A percentile compares a stretch with the other conserved stretches of the same genome.
These are phyloP conservation scores for Cyclotella baltica DNA, from an alignment of 108 stramenopile species.

Conservation along the genomic window DNA sequence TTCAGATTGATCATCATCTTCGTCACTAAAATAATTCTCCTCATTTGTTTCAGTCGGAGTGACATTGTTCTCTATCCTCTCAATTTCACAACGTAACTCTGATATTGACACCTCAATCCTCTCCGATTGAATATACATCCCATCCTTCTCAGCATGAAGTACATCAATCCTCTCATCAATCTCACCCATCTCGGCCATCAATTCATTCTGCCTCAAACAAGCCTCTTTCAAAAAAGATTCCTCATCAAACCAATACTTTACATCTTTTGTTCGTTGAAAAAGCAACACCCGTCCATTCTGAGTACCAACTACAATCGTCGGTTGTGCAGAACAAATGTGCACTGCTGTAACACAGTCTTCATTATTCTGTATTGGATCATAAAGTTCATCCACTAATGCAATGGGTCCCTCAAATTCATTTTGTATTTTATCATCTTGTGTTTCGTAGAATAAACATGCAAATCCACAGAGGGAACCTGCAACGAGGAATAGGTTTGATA, in stretches of 20 bases:
- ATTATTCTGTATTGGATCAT: slow-evolving; percentile 17
- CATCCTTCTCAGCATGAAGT: slow-evolving; percentile 28
- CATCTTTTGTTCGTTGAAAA: slow-evolving; percentile 19
- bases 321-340: slow-evolving; percentile 8
- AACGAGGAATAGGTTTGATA: slow-evolving; percentile 29
- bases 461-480: slow-evolving; percentile 56
- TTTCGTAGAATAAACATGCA: slow-evolving; percentile 54
- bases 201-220: not conserved
- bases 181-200: slow-evolving; percentile 16
- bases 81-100: slow-evolving; percentile 18
- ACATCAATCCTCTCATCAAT: slow-evolving; percentile 10
- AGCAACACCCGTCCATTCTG: slow-evolving; percentile 38
- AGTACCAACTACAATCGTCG: slow-evolving; percentile 42
- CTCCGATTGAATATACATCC: not conserved
- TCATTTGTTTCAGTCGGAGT: not conserved
- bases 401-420: slow-evolving; percentile 55
- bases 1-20: slow-evolving; percentile 12
- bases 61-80: slow-evolving; percentile 2
- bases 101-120: slow-evolving; percentile 5
- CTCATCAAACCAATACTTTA: slow-evolving; percentile 6
- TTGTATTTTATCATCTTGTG: no score
- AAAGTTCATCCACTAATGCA: slow-evolving; percentile 47
- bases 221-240: not conserved
- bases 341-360: slow-evolving; percentile 53
- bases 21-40: slow-evolving; percentile 1